Conservation (phyloP, 176 grass and related monocot species). For the Oryza coarctata region DNA sequence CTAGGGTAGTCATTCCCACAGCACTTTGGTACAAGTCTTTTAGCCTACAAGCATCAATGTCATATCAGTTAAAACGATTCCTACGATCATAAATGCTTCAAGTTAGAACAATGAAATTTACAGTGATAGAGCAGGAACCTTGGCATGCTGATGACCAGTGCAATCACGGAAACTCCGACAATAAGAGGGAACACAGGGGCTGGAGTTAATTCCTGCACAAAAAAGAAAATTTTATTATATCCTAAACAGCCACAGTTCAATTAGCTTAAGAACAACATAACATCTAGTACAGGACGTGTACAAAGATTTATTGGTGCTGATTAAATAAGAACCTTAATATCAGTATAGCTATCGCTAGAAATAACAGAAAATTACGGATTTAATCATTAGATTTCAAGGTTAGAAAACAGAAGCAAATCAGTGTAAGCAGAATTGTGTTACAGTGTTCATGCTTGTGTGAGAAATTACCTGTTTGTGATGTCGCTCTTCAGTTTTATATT, state of each 20-base stretch:
- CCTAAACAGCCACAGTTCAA: slow-evolving; percentile 8
- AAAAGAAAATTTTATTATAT: slow-evolving; percentile 24
- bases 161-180: slow-evolving; percentile 70
- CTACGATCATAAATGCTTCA: neutral
- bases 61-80: slow-evolving; percentile 24
- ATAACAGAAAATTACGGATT: neutral
- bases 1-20: slow-evolving; percentile 53
- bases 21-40: slow-evolving; percentile 82
- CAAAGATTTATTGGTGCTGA: slow-evolving; percentile 19
- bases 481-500: slow-evolving; percentile 72
- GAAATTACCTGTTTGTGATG: slow-evolving; percentile 81
- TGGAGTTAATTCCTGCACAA: slow-evolving; percentile 68
- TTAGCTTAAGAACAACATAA: slow-evolving; percentile 9
- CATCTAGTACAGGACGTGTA: slow-evolving; percentile 1
- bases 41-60: slow-evolving; percentile 52
- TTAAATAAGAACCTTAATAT: neutral
- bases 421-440: neutral
- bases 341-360: neutral
- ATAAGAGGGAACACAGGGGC: slow-evolving; percentile 80
- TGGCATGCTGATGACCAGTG: slow-evolving; percentile 86
- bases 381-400: slow-evolving; percentile 15
- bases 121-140: slow-evolving; percentile 54
- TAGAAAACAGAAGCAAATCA: slow-evolving; percentile 8
- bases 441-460: slow-evolving; percentile 10
- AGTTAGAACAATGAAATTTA: neutral